phyloP scores from a whole-genome alignment of 805 yeast species.

The Lachancea kluyveri region DNA sequence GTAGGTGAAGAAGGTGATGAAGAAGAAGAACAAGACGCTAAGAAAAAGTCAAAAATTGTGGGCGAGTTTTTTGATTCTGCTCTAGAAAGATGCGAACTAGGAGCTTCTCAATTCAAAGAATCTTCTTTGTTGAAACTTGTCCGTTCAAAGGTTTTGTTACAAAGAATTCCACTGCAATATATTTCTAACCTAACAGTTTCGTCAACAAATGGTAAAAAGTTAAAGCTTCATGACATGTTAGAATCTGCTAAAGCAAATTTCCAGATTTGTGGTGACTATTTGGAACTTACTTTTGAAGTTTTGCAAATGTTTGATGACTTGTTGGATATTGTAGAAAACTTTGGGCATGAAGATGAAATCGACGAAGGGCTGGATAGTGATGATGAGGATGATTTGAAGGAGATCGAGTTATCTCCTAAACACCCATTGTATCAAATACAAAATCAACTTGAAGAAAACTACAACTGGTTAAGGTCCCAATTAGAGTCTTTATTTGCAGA shows the following conservation, averaged over 20 bases:
- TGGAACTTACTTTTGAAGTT: conserved; percentile 42
- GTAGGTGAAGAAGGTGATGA: conserved; percentile 37
- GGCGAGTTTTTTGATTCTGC: conserved; percentile 63
- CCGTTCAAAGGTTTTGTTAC: conserved; percentile 48
- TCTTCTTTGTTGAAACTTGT: conserved; percentile 45
- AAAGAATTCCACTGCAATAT: conserved; percentile 52
- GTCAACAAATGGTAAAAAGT: conserved; percentile 29
- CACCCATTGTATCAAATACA: conserved; percentile 52
- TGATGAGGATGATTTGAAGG: conserved; percentile 36
- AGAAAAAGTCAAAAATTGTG: conserved; percentile 32
- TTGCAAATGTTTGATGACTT: conserved; percentile 60
- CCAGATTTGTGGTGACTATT: conserved; percentile 35
- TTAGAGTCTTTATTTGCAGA: conserved; percentile 18
- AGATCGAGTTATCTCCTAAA: conserved; percentile 34
- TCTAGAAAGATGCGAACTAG: conserved; percentile 58
- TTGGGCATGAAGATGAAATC: conserved; percentile 47
- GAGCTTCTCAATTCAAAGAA: conserved; percentile 45
- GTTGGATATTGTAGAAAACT: conserved; percentile 59
- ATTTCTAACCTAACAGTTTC: conserved; percentile 44
- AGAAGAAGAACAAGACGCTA: conserved; percentile 29
- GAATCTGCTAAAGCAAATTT: conserved; percentile 43
- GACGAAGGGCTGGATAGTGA: conserved; percentile 59
- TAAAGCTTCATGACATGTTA: conserved; percentile 36
- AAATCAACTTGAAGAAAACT: conserved; percentile 37
- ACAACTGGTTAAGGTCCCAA: conserved; percentile 40